Percentiles rank a stretch among this genome's conserved stretches.
phyloP scores from a whole-genome alignment of 2,329 filamentous ascomycete species.

The Thyridium curvatum region DNA sequence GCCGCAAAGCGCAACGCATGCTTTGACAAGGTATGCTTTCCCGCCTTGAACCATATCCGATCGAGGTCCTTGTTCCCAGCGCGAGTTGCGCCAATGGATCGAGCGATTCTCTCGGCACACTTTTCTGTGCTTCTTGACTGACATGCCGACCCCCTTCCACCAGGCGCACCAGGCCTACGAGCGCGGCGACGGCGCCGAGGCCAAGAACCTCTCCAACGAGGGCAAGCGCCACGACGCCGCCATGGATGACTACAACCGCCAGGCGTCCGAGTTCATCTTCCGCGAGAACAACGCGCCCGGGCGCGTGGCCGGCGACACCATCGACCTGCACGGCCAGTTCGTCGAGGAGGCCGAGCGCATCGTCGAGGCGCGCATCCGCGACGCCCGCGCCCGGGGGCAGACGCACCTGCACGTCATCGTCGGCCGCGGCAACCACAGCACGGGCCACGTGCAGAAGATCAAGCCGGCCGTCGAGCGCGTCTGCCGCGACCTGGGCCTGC shows the following conservation, averaged over 20 bases:
- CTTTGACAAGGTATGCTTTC: conserved; percentile 59
- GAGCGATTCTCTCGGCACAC: background rate
- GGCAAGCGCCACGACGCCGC: conserved; percentile 77
- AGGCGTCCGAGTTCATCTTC: conserved; percentile 92
- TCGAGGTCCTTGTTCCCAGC: conserved; percentile 1
- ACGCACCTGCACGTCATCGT: conserved; percentile 90
- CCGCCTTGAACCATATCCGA: background rate
- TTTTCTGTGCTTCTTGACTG: background rate
- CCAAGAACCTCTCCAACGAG: conserved; percentile 77
- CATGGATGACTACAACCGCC: conserved; percentile 84
- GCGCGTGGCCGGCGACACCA: conserved; percentile 71
- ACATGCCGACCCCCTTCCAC: background rate
- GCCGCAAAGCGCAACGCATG: conserved; percentile 71
- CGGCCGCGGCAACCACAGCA: conserved; percentile 86
- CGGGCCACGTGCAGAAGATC: conserved; percentile 80
- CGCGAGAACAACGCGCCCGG: conserved; percentile 82
- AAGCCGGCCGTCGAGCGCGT: conserved; percentile 91
- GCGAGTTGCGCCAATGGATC: background rate
- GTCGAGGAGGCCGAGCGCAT: conserved; percentile 94
- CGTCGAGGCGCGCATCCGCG: conserved; percentile 75
- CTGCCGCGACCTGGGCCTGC: conserved; percentile 74
- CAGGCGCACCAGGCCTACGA: conserved; percentile 75
- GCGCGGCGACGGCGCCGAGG: conserved; percentile 73
- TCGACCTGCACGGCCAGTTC: conserved; percentile 91
- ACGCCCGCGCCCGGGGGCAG: conserved; percentile 68